Evolutionary conservation across 2,329 filamentous ascomycete genomes (phyloP).

Genomic region (Leptographium procerum): DNA sequence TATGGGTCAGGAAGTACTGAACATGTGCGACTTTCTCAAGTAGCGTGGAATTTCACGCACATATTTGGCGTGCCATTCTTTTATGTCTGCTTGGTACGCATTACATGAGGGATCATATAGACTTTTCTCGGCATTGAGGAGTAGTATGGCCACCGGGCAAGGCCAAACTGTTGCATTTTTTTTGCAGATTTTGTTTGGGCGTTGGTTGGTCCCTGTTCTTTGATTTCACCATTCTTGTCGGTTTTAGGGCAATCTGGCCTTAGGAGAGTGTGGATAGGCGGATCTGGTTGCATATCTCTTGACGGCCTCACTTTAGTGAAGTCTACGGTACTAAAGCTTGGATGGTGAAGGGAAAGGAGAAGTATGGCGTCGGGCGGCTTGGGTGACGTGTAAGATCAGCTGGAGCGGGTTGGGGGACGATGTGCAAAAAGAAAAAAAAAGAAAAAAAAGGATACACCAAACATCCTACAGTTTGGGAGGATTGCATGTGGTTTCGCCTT

Average conservation of each 20-base stretch:
- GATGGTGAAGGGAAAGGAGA: neutral
- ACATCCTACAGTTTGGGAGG: neutral
- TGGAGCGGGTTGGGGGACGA: neutral
- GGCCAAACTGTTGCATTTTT: neutral
- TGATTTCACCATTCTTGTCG: neutral
- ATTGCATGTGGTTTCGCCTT: neutral
- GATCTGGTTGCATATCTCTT: neutral
- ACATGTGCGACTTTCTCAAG: neutral
- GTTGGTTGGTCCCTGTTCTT: neutral
- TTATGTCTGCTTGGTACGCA: neutral
- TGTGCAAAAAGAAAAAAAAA: neutral
- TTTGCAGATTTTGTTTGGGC: neutral
- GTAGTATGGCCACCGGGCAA: neutral
- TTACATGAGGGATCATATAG: neutral
- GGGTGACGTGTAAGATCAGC: neutral
- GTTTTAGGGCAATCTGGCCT: neutral
- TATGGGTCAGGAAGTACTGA: neutral
- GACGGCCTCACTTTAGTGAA: neutral
- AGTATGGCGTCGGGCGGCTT: neutral
- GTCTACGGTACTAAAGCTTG: neutral
- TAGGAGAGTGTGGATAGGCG: neutral
- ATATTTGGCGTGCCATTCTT: neutral
- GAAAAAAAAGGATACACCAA: neutral
- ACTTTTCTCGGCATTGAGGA: neutral
- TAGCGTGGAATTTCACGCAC: neutral